Conservation (phyloP, 495 filamentous ascomycete species). For the Penicillium waksmanii region DNA sequence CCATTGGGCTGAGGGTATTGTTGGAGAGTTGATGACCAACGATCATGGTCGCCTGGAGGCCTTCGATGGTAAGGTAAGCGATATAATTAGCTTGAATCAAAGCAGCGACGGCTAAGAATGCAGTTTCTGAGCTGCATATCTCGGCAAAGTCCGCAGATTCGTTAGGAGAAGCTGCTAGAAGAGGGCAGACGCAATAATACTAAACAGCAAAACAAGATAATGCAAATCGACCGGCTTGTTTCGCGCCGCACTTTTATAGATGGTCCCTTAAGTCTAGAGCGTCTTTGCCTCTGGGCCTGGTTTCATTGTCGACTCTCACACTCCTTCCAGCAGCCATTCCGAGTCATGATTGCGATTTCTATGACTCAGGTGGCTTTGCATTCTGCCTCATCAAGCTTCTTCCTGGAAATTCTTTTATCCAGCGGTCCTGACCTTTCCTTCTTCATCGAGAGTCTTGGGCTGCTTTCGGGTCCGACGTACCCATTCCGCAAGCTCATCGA, state of each 20-base stretch:
- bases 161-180: conserved; percentile 36
- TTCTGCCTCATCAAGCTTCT: too few species aligned
- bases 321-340: too few species aligned
- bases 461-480: too few species aligned
- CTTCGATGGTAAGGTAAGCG: conserved; percentile 44
- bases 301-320: too few species aligned
- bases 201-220: conserved; percentile 43
- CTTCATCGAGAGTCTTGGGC: too few species aligned
- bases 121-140: conserved; percentile 29
- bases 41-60: conserved; percentile 50
- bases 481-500: too few species aligned
- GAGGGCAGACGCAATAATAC: conserved; percentile 40
- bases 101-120: conserved; percentile 37
- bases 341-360: too few species aligned
- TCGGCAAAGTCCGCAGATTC: conserved; percentile 34
- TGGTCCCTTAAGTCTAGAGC: too few species aligned
- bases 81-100: conserved; percentile 39
- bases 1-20: conserved; percentile 27
- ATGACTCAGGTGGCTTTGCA: too few species aligned
- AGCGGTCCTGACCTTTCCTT: too few species aligned
- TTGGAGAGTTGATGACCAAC: conserved; percentile 38
- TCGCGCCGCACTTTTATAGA: conserved; percentile 31
- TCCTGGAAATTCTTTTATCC: too few species aligned
- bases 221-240: conserved; percentile 22
- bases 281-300: too few species aligned